phyloP scores from a whole-genome alignment of 2,329 filamentous ascomycete genomes.

The Tolypocladium pustulatum region DNA sequence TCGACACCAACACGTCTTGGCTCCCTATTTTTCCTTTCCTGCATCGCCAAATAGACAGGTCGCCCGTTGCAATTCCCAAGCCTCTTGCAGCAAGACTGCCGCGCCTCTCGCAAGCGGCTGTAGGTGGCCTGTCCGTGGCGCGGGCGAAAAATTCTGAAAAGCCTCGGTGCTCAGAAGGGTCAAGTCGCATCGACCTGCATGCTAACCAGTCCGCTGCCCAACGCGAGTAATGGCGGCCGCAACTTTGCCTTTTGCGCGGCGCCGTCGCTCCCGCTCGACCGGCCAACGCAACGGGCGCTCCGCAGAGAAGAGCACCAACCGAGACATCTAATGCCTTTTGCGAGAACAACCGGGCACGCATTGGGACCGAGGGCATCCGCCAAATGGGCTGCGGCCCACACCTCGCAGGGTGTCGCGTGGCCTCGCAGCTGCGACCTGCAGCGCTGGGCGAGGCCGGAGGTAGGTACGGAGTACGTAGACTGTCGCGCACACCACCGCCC shows the following conservation, averaged over 20 bases:
- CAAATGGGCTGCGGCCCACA: not conserved
- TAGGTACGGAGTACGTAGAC: too few species aligned
- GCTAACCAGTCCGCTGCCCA: too few species aligned
- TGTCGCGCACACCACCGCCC: conserved; percentile 7
- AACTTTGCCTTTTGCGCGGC: not conserved
- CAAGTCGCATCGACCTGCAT: not conserved
- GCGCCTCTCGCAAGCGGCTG: not conserved
- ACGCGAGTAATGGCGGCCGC: not conserved
- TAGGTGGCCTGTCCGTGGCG: not conserved
- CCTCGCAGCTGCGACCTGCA: not conserved
- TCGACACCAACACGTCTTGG: not conserved
- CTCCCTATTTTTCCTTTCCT: not conserved
- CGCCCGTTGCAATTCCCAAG: not conserved
- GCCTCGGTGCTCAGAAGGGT: not conserved
- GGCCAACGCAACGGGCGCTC: not conserved
- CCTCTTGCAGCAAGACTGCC: too few species aligned
- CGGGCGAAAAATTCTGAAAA: not conserved
- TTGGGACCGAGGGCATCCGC: not conserved
- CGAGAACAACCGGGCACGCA: not conserved
- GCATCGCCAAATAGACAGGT: not conserved
- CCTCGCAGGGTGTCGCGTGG: not conserved
- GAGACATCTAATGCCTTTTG: not conserved
- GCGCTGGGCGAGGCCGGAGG: not conserved
- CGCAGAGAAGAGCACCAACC: not conserved
- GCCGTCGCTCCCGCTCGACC: not conserved